Base-by-base conservation (phyloP, 768 basidiomycete genomes). In the Boletus rex-veris region DNA sequence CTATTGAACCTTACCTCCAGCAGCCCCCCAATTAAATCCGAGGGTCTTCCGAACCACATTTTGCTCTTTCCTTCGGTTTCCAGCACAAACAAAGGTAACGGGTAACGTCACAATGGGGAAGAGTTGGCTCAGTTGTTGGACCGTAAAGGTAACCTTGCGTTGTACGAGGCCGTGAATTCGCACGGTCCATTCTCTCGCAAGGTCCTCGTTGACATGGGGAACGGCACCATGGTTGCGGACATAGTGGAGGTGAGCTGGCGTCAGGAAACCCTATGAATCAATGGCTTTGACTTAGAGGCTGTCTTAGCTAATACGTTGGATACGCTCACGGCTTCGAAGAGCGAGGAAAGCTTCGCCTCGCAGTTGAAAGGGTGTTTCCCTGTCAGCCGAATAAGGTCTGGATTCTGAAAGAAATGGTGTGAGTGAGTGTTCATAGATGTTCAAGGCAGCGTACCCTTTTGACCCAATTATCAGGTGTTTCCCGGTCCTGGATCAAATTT, bases 171-270 rank as follows among this genome's bases (percentile, higher is more conserved):
- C 64, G 30, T 61, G 56, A 31, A 86, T 67, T 16, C 64, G 64
- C 24, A 85, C 52, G 39, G 63, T 72, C 82, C 84, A 85, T 16
- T 70, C 64, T 5, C 60, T 61, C 4, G 73, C 71, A 4, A 60
- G 63, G 7, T 69, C 66, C 0, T 65, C 64, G n/a, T 72, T 66
- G 14, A 84, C 69, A 18, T 65, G 64, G 1, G 84, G 84, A 5
- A 82, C 82, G 1, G 80, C 75, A 11, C 84, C 84, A 55, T 85
- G 84, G 56, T 81, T 84, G 15, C 84, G 77, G n/a, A 84, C 84
- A 60, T 73, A 85, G 67, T 78, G 80, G 9, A 81, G 71, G 54
- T 75, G 71, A 47, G 73, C 73, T 0, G 83, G 78, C 1, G 83
- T 84, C 50, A 84, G 57, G 64, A 84, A 84, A 12, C 83, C 83